Evolutionary conservation across 805 yeast genomes (phyloP), one percentile per base, ranked within the genome.

Genomic region (Myxozyma vanderwaltii): DNA sequence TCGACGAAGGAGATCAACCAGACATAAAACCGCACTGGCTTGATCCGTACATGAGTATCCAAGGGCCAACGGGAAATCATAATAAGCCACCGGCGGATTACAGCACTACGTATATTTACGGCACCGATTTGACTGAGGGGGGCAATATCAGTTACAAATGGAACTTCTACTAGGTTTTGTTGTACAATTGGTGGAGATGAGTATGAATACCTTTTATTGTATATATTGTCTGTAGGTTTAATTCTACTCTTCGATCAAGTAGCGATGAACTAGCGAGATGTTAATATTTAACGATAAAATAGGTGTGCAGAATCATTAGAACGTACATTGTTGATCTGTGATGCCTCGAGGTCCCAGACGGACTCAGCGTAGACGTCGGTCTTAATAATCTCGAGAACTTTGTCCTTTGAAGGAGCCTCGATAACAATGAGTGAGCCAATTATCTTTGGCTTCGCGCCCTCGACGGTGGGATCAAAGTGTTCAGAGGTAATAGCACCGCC

Each of bases 401-500:
- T 19, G 17, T 56, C 59, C 58, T 51, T 51, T 24, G 59, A 56
- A 26, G 54, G 59, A 23, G 56, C 59, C 12, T 56, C 47, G 21
- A 56, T 21, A 17, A 56, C 31, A 23, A 56, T 51, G 26, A 56
- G 15, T 10, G 59, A 50, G 8, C 59, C 59, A 13, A 45, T 51
- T 27, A 51, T 44, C 10, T 48, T 31, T 6, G 59, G 59, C 51
- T 47, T 47, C 17, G 41, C 31, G n/a, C 51, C 57, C 17, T 43
- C 36, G 21, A 24, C 52, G 1, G 49, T 33, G 26, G 53, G 47
- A 26, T 47, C 58, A 23, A 35, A 41, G 43, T 36, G 23, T 19
- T 15, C 26, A 2, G 53, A 31, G 33, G 48, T 47, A 27, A 54
- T 29, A 10, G 54, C 54, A 21, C 58, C 58, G 39, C 51, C 57